Conservation (phyloP, 495 filamentous ascomycete species). For the Astrothelium macrocarpum region DNA sequence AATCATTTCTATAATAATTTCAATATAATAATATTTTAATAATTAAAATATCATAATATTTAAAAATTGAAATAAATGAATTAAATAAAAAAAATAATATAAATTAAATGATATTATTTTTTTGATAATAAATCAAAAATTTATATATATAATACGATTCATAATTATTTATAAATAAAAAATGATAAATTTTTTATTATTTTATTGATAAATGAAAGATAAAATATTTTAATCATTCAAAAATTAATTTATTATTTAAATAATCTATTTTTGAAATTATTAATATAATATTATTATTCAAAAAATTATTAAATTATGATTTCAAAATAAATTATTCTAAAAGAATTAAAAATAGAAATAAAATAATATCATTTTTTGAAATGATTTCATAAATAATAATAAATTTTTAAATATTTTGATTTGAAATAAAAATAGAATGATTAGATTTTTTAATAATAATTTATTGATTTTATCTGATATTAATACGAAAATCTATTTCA, state of each 20-base stretch:
- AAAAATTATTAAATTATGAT: neutral
- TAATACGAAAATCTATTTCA: conserved; percentile 13
- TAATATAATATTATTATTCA: neutral
- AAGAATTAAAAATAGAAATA: conserved; percentile 10
- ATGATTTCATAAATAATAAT: conserved; percentile 13
- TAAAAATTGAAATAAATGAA: conserved; percentile 13
- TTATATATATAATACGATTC: conserved; percentile 1
- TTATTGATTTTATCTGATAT: too few relatives aligned
- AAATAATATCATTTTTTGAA: neutral
- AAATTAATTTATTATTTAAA: neutral
- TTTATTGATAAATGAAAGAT: too few relatives aligned
- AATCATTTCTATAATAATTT: conserved; percentile 15
- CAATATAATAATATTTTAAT: conserved; percentile 17
- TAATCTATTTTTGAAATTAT: neutral
- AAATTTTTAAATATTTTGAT: too few relatives aligned
- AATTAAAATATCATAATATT: conserved; percentile 18
- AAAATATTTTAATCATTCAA: neutral
- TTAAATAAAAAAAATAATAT: conserved; percentile 6
- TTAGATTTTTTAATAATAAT: too few relatives aligned
- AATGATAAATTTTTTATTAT: too few relatives aligned
- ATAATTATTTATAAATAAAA: conserved; percentile 8
- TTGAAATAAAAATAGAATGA: too few relatives aligned
- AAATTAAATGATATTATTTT: conserved; percentile 10
- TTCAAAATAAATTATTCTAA: too few relatives aligned
- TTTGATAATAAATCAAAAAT: conserved; percentile 3